Evolutionary conservation across 495 filamentous ascomycete genomes (phyloP).

Genomic region (Podospora fimiseda): DNA sequence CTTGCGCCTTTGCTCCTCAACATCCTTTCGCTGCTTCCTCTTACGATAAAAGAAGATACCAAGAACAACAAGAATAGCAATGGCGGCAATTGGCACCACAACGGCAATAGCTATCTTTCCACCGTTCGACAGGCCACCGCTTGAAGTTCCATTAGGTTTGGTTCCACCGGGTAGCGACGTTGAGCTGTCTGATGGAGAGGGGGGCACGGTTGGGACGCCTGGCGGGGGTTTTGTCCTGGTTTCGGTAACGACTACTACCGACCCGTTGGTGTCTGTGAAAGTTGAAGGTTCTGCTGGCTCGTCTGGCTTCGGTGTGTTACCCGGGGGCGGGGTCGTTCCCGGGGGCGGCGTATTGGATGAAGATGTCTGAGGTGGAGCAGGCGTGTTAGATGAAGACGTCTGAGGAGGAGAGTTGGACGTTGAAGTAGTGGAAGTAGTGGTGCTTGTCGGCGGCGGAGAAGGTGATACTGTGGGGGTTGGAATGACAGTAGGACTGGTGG

Average conservation of each 20-base stretch:
- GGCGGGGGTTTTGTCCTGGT: neutral
- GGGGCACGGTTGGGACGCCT: neutral
- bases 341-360: conserved; percentile 7
- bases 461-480: conserved; percentile 4
- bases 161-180: conserved; percentile 11
- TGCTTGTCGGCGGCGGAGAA: conserved; percentile 3
- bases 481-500: conserved; percentile 17
- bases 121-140: conserved; percentile 26
- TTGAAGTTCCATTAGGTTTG: conserved; percentile 21
- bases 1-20: conserved; percentile 82
- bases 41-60: conserved; percentile 81
- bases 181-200: neutral
- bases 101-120: conserved; percentile 87
- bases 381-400: conserved; percentile 7
- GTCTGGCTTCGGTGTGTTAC: conserved; percentile 7
- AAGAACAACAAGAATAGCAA: conserved; percentile 71
- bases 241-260: neutral
- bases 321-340: conserved; percentile 1
- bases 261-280: conserved; percentile 8
- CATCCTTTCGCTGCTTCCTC: conserved; percentile 74
- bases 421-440: neutral
- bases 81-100: conserved; percentile 83
- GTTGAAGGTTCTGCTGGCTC: conserved; percentile 12
- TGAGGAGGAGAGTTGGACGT: conserved; percentile 2
- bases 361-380: neutral